Percentiles rank a stretch among this genome's conserved stretches.
These are phyloP conservation scores for Aspergillus nidulans DNA, from an alignment of 495 filamentous ascomycete genomes.

Conservation along the genomic window DNA sequence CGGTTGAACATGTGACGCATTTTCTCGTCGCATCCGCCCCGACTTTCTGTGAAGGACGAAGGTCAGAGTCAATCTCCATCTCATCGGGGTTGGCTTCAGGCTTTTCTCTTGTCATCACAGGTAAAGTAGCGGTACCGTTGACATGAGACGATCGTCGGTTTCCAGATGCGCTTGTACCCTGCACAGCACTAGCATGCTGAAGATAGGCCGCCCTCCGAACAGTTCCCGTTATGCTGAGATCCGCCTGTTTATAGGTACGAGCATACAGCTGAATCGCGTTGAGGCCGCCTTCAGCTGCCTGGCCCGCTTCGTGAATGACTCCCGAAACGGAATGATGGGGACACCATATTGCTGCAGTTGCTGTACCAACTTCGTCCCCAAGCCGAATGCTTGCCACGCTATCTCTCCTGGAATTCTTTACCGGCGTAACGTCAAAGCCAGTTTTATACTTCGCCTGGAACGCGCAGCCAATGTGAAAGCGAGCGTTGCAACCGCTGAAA, in stretches of 20 bases:
- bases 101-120: slow-evolving; percentile 30
- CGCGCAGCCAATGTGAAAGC: slow-evolving; percentile 87
- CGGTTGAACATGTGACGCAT: slow-evolving; percentile 37
- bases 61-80: slow-evolving; percentile 37
- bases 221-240: slow-evolving; percentile 82
- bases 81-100: slow-evolving; percentile 29
- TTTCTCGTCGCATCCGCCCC: slow-evolving; percentile 22
- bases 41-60: slow-evolving; percentile 16
- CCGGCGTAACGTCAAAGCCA: slow-evolving; percentile 85
- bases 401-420: slow-evolving; percentile 81
- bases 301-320: slow-evolving; percentile 70
- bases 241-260: slow-evolving; percentile 89
- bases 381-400: slow-evolving; percentile 68
- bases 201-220: slow-evolving; percentile 78
- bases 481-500: slow-evolving; percentile 61
- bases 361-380: slow-evolving; percentile 68
- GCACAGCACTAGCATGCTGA: slow-evolving; percentile 41
- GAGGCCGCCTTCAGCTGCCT: slow-evolving; percentile 53
- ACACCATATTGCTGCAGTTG: slow-evolving; percentile 82
- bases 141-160: slow-evolving; percentile 39
- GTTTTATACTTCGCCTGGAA: slow-evolving; percentile 75
- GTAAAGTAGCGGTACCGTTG: slow-evolving; percentile 22
- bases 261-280: slow-evolving; percentile 84
- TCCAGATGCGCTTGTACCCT: slow-evolving; percentile 16
- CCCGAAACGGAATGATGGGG: slow-evolving; percentile 74